Conservation (phyloP, 371 early-diverging fungal species). For the Blakeslea trispora region DNA sequence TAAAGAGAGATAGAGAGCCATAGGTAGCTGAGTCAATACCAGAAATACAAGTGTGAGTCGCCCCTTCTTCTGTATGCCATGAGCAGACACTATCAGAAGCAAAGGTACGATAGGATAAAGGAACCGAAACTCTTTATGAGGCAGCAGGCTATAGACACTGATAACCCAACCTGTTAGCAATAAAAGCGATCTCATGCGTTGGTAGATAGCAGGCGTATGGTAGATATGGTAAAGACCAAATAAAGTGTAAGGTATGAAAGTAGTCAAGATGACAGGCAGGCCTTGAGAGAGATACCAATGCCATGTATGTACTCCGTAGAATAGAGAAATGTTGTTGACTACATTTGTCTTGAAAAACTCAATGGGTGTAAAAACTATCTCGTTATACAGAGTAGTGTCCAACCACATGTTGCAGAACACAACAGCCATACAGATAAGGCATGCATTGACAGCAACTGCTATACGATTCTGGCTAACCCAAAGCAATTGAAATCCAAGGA, state of each 20-base stretch:
- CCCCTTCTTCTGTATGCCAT: constrained; percentile 41
- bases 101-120: constrained; percentile 85
- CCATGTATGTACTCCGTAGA: constrained; percentile 90
- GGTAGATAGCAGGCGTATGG: constrained; percentile 7
- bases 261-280: constrained; percentile 75
- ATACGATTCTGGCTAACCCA: constrained; percentile 13
- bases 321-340: constrained; percentile 69
- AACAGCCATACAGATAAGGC: constrained; percentile 26
- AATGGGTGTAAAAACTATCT: constrained; percentile 63
- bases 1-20: constrained; percentile 68
- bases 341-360: constrained; percentile 85
- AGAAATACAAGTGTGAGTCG: constrained; percentile 31
- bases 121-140: constrained; percentile 95
- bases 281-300: constrained; percentile 90
- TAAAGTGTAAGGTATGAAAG: constrained; percentile 64
- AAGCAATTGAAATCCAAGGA: constrained; percentile 62
- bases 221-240: constrained; percentile 26
- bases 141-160: constrained; percentile 69
- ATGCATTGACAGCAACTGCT: constrained; percentile 32
- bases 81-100: constrained; percentile 64
- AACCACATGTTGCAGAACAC: constrained; percentile 56
- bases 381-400: constrained; percentile 55
- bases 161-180: constrained; percentile 50
- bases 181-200: constrained; percentile 19
- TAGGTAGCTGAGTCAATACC: constrained; percentile 63